Conservation (phyloP, 306 rosid genomes). For the Cicer pinnatifidum region DNA sequence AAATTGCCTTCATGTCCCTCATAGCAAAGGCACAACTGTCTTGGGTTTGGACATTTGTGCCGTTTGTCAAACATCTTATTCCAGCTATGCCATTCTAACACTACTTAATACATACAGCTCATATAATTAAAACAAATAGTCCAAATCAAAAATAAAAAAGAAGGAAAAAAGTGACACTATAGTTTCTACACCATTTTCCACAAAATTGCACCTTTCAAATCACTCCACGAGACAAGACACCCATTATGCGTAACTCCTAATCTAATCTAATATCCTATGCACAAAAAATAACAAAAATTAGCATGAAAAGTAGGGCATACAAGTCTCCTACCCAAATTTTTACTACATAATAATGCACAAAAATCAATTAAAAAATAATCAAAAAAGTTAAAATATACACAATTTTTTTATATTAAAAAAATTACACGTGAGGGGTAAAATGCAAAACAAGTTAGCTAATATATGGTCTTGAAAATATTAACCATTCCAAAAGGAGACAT, state of each 20-base stretch:
- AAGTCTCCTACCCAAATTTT: neutral
- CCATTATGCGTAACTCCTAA: neutral
- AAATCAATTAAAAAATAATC: neutral
- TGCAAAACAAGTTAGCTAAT: conserved; percentile 29
- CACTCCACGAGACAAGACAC: conserved; percentile 18
- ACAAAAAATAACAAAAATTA: neutral
- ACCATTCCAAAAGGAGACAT: conserved; percentile 31
- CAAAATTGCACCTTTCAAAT: conserved; percentile 1
- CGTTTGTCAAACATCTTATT: conserved; percentile 16
- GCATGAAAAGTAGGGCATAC: neutral
- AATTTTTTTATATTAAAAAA: neutral
- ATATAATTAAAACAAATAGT: neutral
- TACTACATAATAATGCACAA: neutral
- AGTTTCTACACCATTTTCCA: conserved; percentile 26
- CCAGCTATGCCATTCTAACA: conserved; percentile 16
- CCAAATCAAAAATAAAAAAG: neutral
- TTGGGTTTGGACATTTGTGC: conserved; percentile 9
- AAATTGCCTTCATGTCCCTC: conserved; percentile 9
- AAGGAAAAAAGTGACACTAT: neutral
- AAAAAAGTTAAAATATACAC: conserved; percentile 5
- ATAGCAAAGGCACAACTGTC: neutral
- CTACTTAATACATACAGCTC: conserved; percentile 5
- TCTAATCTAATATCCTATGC: neutral
- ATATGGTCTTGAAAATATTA: conserved; percentile 41
- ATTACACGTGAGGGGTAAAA: conserved; percentile 18